A percentile compares a stretch with the other conserved stretches of the same genome.
phyloP scores from a whole-genome alignment of 495 filamentous ascomycete genomes.

The Viridothelium virens region DNA sequence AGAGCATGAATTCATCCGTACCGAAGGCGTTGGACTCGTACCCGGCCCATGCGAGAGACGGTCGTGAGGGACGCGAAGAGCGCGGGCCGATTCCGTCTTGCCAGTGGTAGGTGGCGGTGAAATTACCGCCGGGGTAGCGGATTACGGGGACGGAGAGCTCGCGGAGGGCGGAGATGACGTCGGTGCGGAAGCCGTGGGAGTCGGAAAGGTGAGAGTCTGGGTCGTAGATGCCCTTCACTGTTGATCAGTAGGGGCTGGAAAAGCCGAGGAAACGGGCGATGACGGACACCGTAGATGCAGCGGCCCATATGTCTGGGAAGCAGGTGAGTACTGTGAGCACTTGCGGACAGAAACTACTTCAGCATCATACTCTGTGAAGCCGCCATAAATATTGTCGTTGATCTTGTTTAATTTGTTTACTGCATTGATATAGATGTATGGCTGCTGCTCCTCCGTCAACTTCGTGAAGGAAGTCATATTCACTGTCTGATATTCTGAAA shows the following conservation, averaged over 20 bases:
- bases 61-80: constrained; percentile 55
- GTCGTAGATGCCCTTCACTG: constrained; percentile 55
- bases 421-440: constrained; percentile 55
- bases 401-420: constrained; percentile 57
- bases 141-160: constrained; percentile 67
- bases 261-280: background rate
- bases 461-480: constrained; percentile 65
- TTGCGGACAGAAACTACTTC: background rate
- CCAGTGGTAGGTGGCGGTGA: constrained; percentile 78
- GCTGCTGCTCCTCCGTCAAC: constrained; percentile 47
- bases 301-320: constrained; percentile 63
- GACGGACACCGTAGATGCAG: constrained; percentile 63
- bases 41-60: constrained; percentile 68
- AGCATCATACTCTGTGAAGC: constrained; percentile 60
- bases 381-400: constrained; percentile 65
- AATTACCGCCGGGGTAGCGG: constrained; percentile 74
- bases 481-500: background rate
- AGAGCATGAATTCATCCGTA: constrained; percentile 76
- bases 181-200: constrained; percentile 64
- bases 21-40: constrained; percentile 69
- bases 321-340: background rate
- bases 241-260: background rate
- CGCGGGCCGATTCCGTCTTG: constrained; percentile 66
- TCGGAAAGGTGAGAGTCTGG: constrained; percentile 63
- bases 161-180: constrained; percentile 61